phyloP scores from a whole-genome alignment of 192 early-diverging fungal genomes.

The Spizellomyces sp. region DNA sequence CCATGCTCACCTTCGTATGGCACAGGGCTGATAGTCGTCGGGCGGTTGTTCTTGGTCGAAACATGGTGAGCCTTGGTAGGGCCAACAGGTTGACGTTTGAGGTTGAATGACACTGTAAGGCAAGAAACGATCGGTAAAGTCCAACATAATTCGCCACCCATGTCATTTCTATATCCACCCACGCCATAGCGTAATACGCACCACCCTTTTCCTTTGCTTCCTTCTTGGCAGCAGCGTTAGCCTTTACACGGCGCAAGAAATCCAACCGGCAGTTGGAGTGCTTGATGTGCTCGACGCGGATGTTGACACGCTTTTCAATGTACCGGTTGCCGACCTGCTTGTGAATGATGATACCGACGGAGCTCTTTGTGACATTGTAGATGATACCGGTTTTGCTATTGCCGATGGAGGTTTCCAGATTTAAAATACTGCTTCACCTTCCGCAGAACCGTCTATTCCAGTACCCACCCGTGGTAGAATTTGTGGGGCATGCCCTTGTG shows the following conservation, averaged over 20 bases:
- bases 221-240: conserved; percentile 82
- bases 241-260: conserved; percentile 96
- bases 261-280: conserved; percentile 99
- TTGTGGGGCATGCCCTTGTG: conserved; percentile 99
- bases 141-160: background rate
- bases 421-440: too few species aligned
- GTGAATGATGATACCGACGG: conserved; percentile 98
- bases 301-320: conserved; percentile 98
- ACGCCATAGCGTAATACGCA: conserved; percentile 20
- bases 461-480: conserved; percentile 93
- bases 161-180: background rate
- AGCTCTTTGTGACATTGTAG: conserved; percentile 99
- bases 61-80: conserved; percentile 89
- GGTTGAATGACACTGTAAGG: conserved; percentile 57
- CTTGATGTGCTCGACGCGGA: conserved; percentile 98
- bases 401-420: too few species aligned
- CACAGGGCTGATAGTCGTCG: conserved; percentile 92
- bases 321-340: conserved; percentile 98
- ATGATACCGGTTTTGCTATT: conserved; percentile 92
- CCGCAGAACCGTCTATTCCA: too few species aligned
- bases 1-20: conserved; percentile 73
- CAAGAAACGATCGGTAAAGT: background rate
- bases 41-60: conserved; percentile 84
- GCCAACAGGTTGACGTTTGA: conserved; percentile 89
- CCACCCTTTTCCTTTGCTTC: conserved; percentile 81